Conservation (phyloP, 805 yeast species). For the Wickerhamiella nectarea region DNA sequence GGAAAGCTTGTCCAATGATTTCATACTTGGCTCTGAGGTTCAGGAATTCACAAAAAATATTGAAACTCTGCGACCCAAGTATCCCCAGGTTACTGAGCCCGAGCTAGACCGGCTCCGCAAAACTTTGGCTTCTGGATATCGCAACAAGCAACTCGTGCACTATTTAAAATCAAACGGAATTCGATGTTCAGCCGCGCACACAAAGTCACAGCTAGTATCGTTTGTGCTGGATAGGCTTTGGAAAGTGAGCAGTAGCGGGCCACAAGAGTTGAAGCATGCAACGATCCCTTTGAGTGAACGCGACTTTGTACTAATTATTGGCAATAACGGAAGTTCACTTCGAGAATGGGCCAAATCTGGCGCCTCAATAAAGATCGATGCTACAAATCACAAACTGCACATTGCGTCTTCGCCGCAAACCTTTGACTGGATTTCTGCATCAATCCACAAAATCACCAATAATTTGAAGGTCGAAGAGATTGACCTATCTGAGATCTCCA, state of each 20-base stretch:
- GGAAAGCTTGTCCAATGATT: neutral
- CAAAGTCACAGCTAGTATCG: neutral
- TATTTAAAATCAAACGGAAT: neutral
- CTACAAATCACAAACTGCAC: slow-evolving; percentile 25
- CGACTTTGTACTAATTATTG: slow-evolving; percentile 32
- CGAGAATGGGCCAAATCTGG: slow-evolving; percentile 33
- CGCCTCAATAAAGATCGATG: slow-evolving; percentile 28
- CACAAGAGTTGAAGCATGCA: slow-evolving; percentile 10
- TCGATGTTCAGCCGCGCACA: neutral
- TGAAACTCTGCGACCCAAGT: neutral
- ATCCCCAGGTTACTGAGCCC: slow-evolving; percentile 14
- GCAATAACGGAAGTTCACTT: slow-evolving; percentile 30
- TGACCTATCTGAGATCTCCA: slow-evolving; percentile 22
- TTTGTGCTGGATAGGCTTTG: slow-evolving; percentile 28
- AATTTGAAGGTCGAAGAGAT: slow-evolving; percentile 24
- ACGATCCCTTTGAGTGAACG: slow-evolving; percentile 26
- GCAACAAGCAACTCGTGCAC: slow-evolving; percentile 19
- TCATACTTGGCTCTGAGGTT: neutral
- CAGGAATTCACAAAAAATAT: neutral
- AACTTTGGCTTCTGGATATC: slow-evolving; percentile 21
- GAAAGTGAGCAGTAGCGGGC: slow-evolving; percentile 16
- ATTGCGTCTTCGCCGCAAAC: slow-evolving; percentile 33
- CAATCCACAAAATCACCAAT: slow-evolving; percentile 19
- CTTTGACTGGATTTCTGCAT: slow-evolving; percentile 33
- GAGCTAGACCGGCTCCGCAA: slow-evolving; percentile 18